Evolutionary conservation across 2,329 filamentous ascomycete species (phyloP).

Genomic region (Pestalotiopsis sp.): DNA sequence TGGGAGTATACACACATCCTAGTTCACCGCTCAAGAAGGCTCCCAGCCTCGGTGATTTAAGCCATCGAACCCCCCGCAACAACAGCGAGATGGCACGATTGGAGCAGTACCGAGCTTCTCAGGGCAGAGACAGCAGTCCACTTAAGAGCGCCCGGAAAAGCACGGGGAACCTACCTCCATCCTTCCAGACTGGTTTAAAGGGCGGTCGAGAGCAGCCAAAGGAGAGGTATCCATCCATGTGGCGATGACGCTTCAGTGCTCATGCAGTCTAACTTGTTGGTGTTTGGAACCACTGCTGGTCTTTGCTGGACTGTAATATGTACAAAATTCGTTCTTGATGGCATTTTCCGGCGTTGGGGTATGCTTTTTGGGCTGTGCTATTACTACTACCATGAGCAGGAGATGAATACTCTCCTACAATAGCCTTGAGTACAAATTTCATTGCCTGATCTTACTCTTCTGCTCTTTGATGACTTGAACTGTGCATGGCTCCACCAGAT

Average conservation of each 20-base stretch:
- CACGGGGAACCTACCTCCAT: constrained; percentile 21
- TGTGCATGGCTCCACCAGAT: not conserved
- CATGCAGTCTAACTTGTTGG: not conserved
- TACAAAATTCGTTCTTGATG: not conserved
- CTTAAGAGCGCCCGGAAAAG: constrained; percentile 29
- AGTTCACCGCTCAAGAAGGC: constrained; percentile 84
- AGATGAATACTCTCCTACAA: not conserved
- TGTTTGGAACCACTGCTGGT: not conserved
- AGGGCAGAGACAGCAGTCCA: constrained; percentile 27
- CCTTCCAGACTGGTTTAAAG: constrained; percentile 23
- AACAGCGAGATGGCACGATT: constrained; percentile 63
- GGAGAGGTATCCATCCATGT: constrained; percentile 37
- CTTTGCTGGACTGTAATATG: not conserved
- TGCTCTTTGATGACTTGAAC: not conserved
- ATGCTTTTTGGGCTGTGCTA: not conserved
- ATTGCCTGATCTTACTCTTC: not conserved
- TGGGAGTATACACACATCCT: constrained; percentile 79
- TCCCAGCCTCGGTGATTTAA: constrained; percentile 60
- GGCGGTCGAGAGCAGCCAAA: constrained; percentile 22
- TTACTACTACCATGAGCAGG: not conserved
- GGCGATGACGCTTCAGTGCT: constrained; percentile 20
- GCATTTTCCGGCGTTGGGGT: not conserved
- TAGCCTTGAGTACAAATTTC: not conserved
- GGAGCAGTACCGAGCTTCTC: constrained; percentile 46
- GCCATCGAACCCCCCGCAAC: constrained; percentile 54